Evolutionary conservation across 345 rosid species (phyloP), one percentile per base, ranked within the genome.

Genomic region (Moricandia arvensis): DNA sequence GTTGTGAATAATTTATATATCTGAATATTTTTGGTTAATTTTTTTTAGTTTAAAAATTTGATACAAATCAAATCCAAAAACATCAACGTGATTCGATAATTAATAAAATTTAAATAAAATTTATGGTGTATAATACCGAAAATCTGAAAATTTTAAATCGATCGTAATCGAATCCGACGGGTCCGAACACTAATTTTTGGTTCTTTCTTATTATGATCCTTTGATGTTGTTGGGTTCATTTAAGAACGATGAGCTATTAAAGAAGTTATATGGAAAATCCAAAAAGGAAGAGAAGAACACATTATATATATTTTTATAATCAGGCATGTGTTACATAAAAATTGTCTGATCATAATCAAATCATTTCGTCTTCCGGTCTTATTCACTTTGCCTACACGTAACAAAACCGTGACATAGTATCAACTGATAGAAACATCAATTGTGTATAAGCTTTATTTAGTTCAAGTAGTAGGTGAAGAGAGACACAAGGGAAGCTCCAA

Each of bases 401-500:
- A 49, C 55, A 49, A 49, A 49, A 47, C 18, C 54, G 54, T 43
- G 18, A 47, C 18, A 15, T 47, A 47, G 16, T 43, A 47, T 5
- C n/a, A 47, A 47, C n/a, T 47, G 54, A 47, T 47, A 47, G 54
- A 47, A 47, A 47, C 54, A 47, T 47, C 54, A 47, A 45, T 41
- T 41, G 24, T 57, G 8, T 6, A 26, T 26, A 51, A 69, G 57
- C 58, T 85, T n/a, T 62, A 31, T 13, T 59, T 69, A 89, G 68
- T 86, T 86, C 78, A 90, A 59, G 83, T 84, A 83, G 74, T 74
- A 87, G 74, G 86, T 80, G 49, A 93, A 60, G 82, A 91, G 77
- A 8, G 97, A 87, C 53, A 86, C 72, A 63, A 91, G 72, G 21
- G 88, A 83, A 70, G 91, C 88, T 17, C 89, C 96, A 4, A 89